Evolutionary conservation across 352 stramenopile species (phyloP).

Genomic region (Phytophthora pluvialis): DNA sequence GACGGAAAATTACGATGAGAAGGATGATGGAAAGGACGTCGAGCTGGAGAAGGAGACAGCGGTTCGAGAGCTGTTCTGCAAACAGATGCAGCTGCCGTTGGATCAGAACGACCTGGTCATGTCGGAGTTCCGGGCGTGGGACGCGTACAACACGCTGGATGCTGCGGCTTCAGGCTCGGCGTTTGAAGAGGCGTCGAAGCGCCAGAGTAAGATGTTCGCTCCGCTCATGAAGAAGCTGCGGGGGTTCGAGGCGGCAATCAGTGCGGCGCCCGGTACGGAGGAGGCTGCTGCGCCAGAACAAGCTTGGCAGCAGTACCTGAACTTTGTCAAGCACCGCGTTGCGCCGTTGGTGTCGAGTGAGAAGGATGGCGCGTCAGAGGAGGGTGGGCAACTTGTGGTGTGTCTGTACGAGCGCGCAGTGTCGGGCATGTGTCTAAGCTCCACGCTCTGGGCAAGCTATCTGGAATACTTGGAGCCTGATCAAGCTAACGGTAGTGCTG

Average conservation of each 20-base stretch:
- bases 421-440: slow-evolving; percentile 58
- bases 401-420: slow-evolving; percentile 66
- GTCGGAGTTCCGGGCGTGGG: slow-evolving; percentile 80
- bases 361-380: background rate
- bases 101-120: slow-evolving; percentile 77
- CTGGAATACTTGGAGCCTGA: slow-evolving; percentile 40
- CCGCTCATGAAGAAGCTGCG: slow-evolving; percentile 71
- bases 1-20: slow-evolving; percentile 40
- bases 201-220: slow-evolving; percentile 51
- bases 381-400: slow-evolving; percentile 38
- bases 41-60: slow-evolving; percentile 47
- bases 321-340: slow-evolving; percentile 65
- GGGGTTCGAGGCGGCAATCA: slow-evolving; percentile 49
- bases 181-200: slow-evolving; percentile 38
- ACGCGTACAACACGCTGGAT: slow-evolving; percentile 64
- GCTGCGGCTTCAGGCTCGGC: slow-evolving; percentile 5
- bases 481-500: background rate
- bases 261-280: slow-evolving; percentile 9
- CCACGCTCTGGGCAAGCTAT: slow-evolving; percentile 67
- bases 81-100: slow-evolving; percentile 65
- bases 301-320: slow-evolving; percentile 68
- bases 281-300: slow-evolving; percentile 24
- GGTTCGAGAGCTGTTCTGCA: slow-evolving; percentile 49
- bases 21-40: background rate
- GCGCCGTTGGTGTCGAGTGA: slow-evolving; percentile 38